Percentiles rank a stretch among this genome's conserved stretches.
These are phyloP conservation scores for Simplicillium aogashimaense DNA, from an alignment of 2,329 filamentous ascomycete species.

Conservation along the genomic window DNA sequence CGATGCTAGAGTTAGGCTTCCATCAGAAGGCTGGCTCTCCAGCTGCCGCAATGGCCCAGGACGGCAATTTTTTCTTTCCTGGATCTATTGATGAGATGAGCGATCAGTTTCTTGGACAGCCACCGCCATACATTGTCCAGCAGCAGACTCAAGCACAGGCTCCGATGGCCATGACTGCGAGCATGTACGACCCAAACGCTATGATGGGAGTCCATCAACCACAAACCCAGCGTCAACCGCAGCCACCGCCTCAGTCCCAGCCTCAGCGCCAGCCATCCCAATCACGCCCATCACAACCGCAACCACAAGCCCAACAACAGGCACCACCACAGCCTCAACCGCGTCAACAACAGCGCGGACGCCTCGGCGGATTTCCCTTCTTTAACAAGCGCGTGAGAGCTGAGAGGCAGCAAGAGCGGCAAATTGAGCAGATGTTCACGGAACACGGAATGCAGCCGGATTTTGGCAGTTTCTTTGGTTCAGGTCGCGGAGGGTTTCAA, in stretches of 20 bases:
- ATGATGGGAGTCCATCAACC: constrained; percentile 27
- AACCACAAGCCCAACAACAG: constrained; percentile 8
- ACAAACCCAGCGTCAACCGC: constrained; percentile 17
- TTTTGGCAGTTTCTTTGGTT: constrained; percentile 36
- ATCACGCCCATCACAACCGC: constrained; percentile 12
- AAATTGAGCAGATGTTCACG: constrained; percentile 40
- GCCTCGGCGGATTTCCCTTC: constrained; percentile 14
- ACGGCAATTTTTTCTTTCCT: constrained; percentile 40
- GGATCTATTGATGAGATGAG: constrained; percentile 56
- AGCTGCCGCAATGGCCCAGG: constrained; percentile 19
- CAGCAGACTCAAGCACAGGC: constrained; percentile 27
- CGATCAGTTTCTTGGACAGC: constrained; percentile 60
- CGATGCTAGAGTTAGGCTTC: constrained; percentile 51
- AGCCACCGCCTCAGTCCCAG: constrained; percentile 11
- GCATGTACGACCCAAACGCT: constrained; percentile 32
- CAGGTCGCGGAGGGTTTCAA: constrained; percentile 30
- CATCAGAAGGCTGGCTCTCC: constrained; percentile 20
- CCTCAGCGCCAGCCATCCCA: constrained; percentile 1
- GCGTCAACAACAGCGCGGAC: constrained; percentile 22
- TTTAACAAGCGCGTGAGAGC: constrained; percentile 12
- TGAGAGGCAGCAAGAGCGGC: constrained; percentile 15
- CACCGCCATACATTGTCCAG: constrained; percentile 60
- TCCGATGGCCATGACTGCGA: constrained; percentile 29
- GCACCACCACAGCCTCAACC: constrained; percentile 15
- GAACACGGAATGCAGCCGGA: constrained; percentile 34